These are phyloP conservation scores for Xylariaceae sp. DNA, from an alignment of 2,329 filamentous ascomycete species.

Conservation along the genomic window DNA sequence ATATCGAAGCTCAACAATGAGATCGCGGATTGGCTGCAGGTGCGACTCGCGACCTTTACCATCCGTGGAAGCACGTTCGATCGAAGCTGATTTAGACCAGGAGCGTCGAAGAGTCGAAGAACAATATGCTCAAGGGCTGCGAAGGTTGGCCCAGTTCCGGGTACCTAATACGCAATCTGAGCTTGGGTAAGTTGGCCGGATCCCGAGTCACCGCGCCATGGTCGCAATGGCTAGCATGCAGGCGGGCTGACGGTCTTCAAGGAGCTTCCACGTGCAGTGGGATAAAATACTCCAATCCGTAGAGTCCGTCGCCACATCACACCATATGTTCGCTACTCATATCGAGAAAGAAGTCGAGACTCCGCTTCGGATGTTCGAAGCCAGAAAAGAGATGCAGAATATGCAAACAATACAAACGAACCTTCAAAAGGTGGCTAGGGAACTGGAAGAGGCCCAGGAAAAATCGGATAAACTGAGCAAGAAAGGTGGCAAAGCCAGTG, in stretches of 20 bases:
- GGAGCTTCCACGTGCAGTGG: slow-evolving; percentile 91
- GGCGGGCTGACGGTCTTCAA: slow-evolving; percentile 47
- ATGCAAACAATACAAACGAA: slow-evolving; percentile 85
- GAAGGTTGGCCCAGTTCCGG: slow-evolving; percentile 77
- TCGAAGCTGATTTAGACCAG: slow-evolving; percentile 52
- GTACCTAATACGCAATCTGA: slow-evolving; percentile 78
- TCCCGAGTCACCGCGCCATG: neutral
- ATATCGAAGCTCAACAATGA: slow-evolving; percentile 86
- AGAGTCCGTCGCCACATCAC: slow-evolving; percentile 81
- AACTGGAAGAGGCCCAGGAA: slow-evolving; percentile 82
- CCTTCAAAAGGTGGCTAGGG: slow-evolving; percentile 78
- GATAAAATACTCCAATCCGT: slow-evolving; percentile 81
- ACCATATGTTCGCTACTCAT: slow-evolving; percentile 78
- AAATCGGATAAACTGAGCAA: slow-evolving; percentile 83
- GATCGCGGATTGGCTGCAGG: slow-evolving; percentile 96
- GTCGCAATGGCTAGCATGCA: neutral
- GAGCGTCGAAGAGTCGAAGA: slow-evolving; percentile 94
- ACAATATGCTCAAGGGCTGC: slow-evolving; percentile 80
- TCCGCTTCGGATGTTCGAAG: slow-evolving; percentile 77
- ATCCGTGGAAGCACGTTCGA: neutral
- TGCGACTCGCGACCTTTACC: slow-evolving; percentile 51
- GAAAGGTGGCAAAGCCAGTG: slow-evolving; percentile 78
- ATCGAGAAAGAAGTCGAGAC: slow-evolving; percentile 89
- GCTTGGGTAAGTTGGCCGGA: slow-evolving; percentile 72
- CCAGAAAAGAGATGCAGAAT: slow-evolving; percentile 77